Base-by-base conservation (phyloP, 1,284 basidiomycete genomes). In the Cutaneotrichosporon cavernicola region DNA sequence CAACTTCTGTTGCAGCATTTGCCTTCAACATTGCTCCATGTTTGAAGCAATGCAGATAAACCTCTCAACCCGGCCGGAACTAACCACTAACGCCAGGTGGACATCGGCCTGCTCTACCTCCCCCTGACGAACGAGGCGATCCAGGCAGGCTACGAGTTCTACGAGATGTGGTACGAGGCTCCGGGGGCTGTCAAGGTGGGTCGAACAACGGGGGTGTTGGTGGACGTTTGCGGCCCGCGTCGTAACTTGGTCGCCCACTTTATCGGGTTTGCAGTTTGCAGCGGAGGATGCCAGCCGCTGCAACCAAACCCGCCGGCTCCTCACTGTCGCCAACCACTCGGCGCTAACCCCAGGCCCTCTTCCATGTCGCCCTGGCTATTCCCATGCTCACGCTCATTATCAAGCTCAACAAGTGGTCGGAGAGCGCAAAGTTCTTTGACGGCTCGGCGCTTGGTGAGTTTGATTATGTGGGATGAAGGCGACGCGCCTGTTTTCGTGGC, bases 361-460 rank as follows among this genome's bases (percentile, higher is more conserved):
- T 95, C 68, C 92, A 95, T 79, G 89, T 86, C 46, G 87, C 93
- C 76, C 85, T 92, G 64, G 88, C 85, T 18, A 83, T 92, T 9
- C 90, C 90, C 18, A 76, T 95, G 52, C 70, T 89, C 32, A 88
- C 88, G 5, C 83, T 92, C 61, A 73, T 92, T 16, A 84, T 86
- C 61, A 95, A 95, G 80, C 82, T 95, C 65, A 84, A 90, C 79
- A 85, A 84, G 69, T 95, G 92, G 91, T 88, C 88, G 76, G 92
- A 95, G 73, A 91, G 89, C 71, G 92, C 92, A 16, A 86, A 93
- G 82, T 92, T 91, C 82, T 96, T 96, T 76, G 92, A 95, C 79
- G 92, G 92, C 46, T 87, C 88, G 32, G 87, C 87, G 69, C 81
- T 94, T 65, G 90, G 91, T 92, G 70, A 72, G 80, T 76, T 34